Conservation (phyloP, 1,139 yeast species). For the Arxiozyma telluris region DNA sequence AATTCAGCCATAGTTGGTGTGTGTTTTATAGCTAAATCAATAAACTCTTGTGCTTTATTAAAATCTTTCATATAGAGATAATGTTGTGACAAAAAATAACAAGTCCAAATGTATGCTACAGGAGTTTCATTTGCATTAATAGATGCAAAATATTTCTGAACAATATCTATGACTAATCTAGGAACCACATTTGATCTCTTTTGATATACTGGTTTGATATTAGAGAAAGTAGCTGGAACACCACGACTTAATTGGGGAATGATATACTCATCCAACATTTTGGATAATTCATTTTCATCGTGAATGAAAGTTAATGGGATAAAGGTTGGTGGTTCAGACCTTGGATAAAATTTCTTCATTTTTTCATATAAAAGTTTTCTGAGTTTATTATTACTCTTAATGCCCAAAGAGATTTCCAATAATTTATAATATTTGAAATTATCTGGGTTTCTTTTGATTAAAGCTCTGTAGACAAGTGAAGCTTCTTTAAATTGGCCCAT, state of each 20-base stretch:
- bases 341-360: conserved; percentile 65
- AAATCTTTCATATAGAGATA: conserved; percentile 48
- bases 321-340: conserved; percentile 69
- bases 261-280: conserved; percentile 45
- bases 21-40: conserved; percentile 59
- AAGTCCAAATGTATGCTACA: conserved; percentile 60
- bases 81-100: conserved; percentile 77
- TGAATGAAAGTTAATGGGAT: conserved; percentile 69
- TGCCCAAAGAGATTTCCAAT: conserved; percentile 56
- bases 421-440: conserved; percentile 53
- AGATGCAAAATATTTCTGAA: conserved; percentile 38
- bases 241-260: conserved; percentile 60
- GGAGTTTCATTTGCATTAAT: conserved; percentile 35
- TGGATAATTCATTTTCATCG: conserved; percentile 42
- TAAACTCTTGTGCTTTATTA: conserved; percentile 43
- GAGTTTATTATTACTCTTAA: conserved; percentile 33
- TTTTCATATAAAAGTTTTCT: conserved; percentile 55
- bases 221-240: conserved; percentile 84
- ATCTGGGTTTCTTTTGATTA: conserved; percentile 83
- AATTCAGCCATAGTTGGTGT: conserved; percentile 81
- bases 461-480: conserved; percentile 53
- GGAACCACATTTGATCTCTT: conserved; percentile 29
- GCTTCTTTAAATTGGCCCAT: conserved; percentile 50
- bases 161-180: conserved; percentile 45
- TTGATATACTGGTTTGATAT: conserved; percentile 70